Conservation (phyloP, 2,329 filamentous ascomycete species). For the Colletotrichum musicola region DNA sequence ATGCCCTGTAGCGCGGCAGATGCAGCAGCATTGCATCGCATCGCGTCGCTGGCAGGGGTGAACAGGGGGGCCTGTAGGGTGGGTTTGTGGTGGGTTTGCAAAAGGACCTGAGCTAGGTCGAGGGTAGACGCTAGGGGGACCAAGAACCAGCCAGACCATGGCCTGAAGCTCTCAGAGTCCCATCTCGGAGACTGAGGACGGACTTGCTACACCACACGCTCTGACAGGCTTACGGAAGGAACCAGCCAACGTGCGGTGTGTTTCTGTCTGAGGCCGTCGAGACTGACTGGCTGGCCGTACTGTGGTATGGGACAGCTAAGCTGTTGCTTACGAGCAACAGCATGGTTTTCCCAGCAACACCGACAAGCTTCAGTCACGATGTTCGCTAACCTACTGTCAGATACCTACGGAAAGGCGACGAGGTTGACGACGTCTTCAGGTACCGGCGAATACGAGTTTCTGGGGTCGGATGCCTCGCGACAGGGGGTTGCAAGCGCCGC, state of each 20-base stretch:
- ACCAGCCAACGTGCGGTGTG: neutral
- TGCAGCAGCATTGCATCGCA: constrained; percentile 40
- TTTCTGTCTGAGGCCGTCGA: neutral
- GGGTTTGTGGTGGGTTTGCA: constrained; percentile 39
- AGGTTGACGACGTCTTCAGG: constrained; percentile 16
- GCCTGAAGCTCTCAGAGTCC: constrained; percentile 16
- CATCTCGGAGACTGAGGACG: constrained; percentile 21
- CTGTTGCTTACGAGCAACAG: neutral
- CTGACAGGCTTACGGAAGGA: constrained; percentile 14
- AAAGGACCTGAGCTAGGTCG: constrained; percentile 40
- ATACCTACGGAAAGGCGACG: neutral
- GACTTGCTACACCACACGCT: constrained; percentile 1
- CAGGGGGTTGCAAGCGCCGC: constrained; percentile 38
- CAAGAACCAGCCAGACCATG: constrained; percentile 22
- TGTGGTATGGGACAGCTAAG: neutral
- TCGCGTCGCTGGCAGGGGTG: constrained; percentile 31
- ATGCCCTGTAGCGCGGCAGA: constrained; percentile 40
- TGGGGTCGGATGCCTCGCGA: constrained; percentile 28
- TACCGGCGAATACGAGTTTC: constrained; percentile 35
- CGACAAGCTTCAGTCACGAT: neutral
- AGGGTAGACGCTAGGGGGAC: constrained; percentile 36
- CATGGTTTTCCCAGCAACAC: neutral
- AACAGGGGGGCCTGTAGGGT: constrained; percentile 26
- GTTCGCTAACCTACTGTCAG: neutral
- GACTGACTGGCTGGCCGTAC: neutral